Percentiles rank a stretch among this genome's conserved stretches.
Evolutionary conservation across 2,329 filamentous ascomycete species (phyloP).

Genomic region (Diplodia mutila): DNA sequence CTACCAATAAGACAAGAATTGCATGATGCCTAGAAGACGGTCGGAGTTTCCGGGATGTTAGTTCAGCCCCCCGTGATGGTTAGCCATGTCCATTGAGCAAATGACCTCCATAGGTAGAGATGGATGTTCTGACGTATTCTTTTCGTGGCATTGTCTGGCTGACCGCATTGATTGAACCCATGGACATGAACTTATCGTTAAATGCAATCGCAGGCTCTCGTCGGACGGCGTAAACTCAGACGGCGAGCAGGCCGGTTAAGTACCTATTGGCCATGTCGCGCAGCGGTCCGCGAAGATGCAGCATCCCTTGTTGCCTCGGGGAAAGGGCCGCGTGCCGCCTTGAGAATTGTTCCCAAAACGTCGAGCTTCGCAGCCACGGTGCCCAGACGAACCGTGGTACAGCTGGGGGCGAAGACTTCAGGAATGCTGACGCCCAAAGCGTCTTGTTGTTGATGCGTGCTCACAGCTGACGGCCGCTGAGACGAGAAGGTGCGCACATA

Average conservation of each 20-base stretch:
- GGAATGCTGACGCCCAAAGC: background rate
- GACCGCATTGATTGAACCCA: no score
- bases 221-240: background rate
- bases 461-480: slow-evolving; percentile 4
- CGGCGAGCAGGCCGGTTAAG: background rate
- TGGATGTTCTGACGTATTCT: no score
- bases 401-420: background rate
- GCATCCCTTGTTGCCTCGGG: background rate
- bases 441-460: background rate
- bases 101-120: no score
- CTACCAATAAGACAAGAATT: no score
- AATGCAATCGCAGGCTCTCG: no score
- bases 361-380: background rate
- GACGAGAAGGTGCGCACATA: slow-evolving; percentile 5
- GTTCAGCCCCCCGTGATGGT: no score
- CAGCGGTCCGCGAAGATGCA: background rate
- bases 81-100: no score
- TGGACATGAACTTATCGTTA: background rate
- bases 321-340: background rate
- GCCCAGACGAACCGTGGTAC: background rate
- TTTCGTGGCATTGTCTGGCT: no score
- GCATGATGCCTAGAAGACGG: no score
- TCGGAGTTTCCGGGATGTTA: no score
- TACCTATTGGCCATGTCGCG: background rate
- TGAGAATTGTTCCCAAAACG: background rate